Evolutionary conservation across 148 eudicot species (phyloP).

Genomic region (Vaccinium vitisidaea): DNA sequence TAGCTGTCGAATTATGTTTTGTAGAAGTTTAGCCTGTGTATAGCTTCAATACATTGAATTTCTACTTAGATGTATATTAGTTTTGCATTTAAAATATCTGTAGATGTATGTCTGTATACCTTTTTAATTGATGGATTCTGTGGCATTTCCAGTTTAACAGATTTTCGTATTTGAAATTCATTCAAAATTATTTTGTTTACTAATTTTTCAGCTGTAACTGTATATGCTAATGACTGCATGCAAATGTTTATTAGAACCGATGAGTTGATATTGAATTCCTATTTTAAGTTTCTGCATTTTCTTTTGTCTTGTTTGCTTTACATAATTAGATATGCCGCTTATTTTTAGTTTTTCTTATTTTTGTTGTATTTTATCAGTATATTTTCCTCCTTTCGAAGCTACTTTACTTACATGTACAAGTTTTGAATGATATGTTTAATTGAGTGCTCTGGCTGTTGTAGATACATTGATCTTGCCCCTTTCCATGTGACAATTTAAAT

Average conservation of each 20-base stretch:
- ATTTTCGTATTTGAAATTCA: neutral
- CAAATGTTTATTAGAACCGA: no score
- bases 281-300: neutral
- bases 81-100: neutral
- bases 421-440: neutral
- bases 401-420: neutral
- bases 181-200: neutral
- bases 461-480: constrained; percentile 9
- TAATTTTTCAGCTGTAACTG: neutral
- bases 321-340: no score
- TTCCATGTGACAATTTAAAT: constrained; percentile 21
- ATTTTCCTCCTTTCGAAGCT: neutral
- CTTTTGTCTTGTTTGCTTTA: no score
- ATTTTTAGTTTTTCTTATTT: neutral
- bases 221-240: neutral
- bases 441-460: neutral
- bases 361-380: neutral
- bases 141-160: neutral
- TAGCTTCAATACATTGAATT: neutral
- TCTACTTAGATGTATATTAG: neutral
- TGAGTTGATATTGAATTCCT: neutral
- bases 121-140: neutral
- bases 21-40: neutral
- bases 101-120: neutral
- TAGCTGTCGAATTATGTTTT: neutral